Percentiles rank a stretch among this genome's conserved stretches.
phyloP scores from a whole-genome alignment of 2,329 filamentous ascomycete genomes.

The Trichophyton benhamiae region DNA sequence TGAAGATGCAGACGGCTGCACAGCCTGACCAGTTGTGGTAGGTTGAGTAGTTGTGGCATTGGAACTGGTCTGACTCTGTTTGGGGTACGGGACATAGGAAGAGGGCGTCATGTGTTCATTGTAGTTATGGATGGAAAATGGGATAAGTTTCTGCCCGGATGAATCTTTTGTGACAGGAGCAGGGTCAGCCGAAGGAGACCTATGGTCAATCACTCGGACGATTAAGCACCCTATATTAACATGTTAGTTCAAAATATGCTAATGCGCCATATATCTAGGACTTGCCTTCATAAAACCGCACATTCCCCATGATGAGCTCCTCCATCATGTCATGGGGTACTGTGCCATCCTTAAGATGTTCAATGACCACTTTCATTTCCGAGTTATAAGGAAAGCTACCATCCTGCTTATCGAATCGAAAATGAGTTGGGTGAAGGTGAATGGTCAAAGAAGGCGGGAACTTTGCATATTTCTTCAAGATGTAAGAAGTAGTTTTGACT shows the following conservation, averaged over 20 bases:
- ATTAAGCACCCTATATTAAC: conserved; percentile 58
- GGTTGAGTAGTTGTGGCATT: conserved; percentile 16
- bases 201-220: conserved; percentile 85
- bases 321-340: conserved; percentile 82
- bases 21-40: neutral
- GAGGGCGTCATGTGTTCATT: conserved; percentile 85
- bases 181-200: conserved; percentile 49
- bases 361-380: conserved; percentile 70
- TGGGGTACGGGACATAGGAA: conserved; percentile 63
- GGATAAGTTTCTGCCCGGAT: conserved; percentile 49
- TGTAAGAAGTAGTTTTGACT: conserved; percentile 65
- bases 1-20: neutral
- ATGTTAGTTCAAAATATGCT: conserved; percentile 1
- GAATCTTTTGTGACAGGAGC: conserved; percentile 44
- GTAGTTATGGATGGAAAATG: conserved; percentile 85
- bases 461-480: conserved; percentile 66
- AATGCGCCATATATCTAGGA: neutral
- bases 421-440: conserved; percentile 74
- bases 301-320: conserved; percentile 57
- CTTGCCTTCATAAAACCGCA: conserved; percentile 76
- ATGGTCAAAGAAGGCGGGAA: conserved; percentile 71
- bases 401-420: conserved; percentile 86
- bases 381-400: conserved; percentile 86
- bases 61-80: conserved; percentile 36
- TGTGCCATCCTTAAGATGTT: conserved; percentile 63